These are phyloP conservation scores for Sicyos baderoa DNA, from an alignment of 306 rosid genomes.

Conservation along the genomic window DNA sequence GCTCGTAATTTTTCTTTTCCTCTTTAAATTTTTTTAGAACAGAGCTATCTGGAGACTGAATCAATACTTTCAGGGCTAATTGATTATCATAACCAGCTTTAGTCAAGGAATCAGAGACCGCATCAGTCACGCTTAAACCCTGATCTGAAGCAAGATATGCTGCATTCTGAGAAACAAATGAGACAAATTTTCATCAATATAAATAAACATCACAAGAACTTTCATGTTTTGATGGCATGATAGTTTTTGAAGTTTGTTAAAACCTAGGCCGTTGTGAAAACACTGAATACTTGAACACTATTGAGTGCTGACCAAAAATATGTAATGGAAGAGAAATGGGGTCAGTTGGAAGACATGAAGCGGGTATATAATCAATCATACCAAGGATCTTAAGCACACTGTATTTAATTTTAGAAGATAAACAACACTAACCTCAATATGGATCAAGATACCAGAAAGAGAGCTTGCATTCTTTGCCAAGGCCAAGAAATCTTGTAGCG, in stretches of 20 bases:
- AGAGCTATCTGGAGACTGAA: slow-evolving; percentile 71
- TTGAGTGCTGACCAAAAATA: neutral
- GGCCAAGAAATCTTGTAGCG: slow-evolving; percentile 63
- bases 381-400: slow-evolving; percentile 2
- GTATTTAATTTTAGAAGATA: neutral
- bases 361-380: neutral
- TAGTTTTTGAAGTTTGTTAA: neutral
- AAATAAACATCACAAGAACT: neutral
- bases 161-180: slow-evolving; percentile 54
- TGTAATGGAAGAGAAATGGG: neutral
- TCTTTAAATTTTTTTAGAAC: slow-evolving; percentile 48
- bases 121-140: slow-evolving; percentile 45
- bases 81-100: slow-evolving; percentile 60
- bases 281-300: too few species aligned
- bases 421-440: slow-evolving; percentile 54
- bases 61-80: slow-evolving; percentile 43
- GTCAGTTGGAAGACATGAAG: neutral
- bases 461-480: slow-evolving; percentile 55
- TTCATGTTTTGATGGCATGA: neutral
- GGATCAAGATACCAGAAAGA: slow-evolving; percentile 59
- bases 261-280: neutral
- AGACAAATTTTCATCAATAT: neutral
- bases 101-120: slow-evolving; percentile 42
- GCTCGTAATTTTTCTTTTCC: slow-evolving; percentile 47
- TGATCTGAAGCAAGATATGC: slow-evolving; percentile 53